phyloP scores from a whole-genome alignment of 257 asterid genomes.

The Avicennia marina region DNA sequence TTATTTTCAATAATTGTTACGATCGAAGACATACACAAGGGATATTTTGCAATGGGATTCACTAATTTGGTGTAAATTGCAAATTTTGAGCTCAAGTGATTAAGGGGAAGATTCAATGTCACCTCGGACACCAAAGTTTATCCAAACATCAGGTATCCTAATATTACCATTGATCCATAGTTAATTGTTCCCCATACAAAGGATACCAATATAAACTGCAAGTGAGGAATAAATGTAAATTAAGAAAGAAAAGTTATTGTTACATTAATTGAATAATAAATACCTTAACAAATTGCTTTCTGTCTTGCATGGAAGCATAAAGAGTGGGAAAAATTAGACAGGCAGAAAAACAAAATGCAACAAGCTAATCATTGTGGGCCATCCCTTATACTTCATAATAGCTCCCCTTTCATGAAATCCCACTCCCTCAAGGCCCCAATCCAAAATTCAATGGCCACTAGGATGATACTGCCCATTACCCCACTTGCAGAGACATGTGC shows the following conservation, averaged over 20 bases:
- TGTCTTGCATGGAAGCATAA: slow-evolving; percentile 47
- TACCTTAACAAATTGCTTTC: slow-evolving; percentile 28
- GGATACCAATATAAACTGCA: slow-evolving; percentile 43
- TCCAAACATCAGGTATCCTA: slow-evolving; percentile 54
- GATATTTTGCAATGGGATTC: slow-evolving; percentile 46
- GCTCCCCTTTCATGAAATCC: slow-evolving; percentile 41
- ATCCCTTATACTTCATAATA: slow-evolving; percentile 33
- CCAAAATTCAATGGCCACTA: slow-evolving; percentile 34
- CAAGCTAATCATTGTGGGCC: slow-evolving; percentile 42
- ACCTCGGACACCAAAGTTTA: slow-evolving; percentile 32
- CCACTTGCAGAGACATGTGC: slow-evolving; percentile 51
- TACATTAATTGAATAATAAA: not conserved
- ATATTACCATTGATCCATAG: slow-evolving; percentile 44
- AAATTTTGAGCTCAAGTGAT: slow-evolving; percentile 30
- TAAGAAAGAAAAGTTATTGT: not conserved
- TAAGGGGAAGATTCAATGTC: slow-evolving; percentile 43
- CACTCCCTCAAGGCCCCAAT: slow-evolving; percentile 40
- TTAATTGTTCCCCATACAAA: slow-evolving; percentile 33
- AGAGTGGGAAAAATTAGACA: slow-evolving; percentile 52
- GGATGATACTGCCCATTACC: slow-evolving; percentile 34
- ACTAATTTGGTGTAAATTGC: slow-evolving; percentile 43
- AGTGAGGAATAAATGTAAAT: not conserved
- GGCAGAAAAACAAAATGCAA: slow-evolving; percentile 51
- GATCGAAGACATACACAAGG: slow-evolving; percentile 27
- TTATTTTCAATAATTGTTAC: slow-evolving; percentile 19